Evolutionary conservation across 169 alveolate species (phyloP).

Genomic region (Babesia caballi): DNA sequence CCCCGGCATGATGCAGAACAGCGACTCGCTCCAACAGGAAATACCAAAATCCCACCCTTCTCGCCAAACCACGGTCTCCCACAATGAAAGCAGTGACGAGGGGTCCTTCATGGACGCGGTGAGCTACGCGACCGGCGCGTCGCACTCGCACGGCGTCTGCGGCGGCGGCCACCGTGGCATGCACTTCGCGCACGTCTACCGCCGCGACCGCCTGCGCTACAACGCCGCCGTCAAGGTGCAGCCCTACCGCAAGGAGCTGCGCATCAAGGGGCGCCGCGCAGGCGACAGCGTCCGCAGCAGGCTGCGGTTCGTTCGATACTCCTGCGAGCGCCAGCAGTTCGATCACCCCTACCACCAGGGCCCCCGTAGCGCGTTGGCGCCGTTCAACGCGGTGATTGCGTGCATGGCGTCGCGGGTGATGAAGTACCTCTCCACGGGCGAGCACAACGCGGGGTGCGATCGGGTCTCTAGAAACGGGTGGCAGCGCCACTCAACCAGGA

Average conservation of each 20-base stretch:
- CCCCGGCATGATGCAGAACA: not conserved
- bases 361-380: not conserved
- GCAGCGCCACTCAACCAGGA: not conserved
- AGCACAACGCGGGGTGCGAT: constrained; percentile 16
- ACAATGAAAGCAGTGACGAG: not conserved
- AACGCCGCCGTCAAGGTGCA: not conserved
- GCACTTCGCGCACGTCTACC: not conserved
- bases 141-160: not conserved
- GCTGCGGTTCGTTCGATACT: constrained; percentile 1
- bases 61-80: not conserved
- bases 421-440: constrained; percentile 13
- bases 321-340: not conserved
- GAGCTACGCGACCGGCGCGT: not conserved
- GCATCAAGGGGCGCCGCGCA: constrained; percentile 6
- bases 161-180: not conserved
- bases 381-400: not conserved
- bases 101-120: constrained; percentile 3
- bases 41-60: not conserved
- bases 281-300: constrained; percentile 1
- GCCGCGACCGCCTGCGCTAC: constrained; percentile 8
- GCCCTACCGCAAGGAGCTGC: not conserved
- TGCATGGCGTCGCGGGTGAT: not conserved
- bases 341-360: not conserved
- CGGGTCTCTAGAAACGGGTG: constrained; percentile 2
- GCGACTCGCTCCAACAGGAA: not conserved